phyloP scores from a whole-genome alignment of 169 alveolate genomes.

The Fabrea salina region DNA sequence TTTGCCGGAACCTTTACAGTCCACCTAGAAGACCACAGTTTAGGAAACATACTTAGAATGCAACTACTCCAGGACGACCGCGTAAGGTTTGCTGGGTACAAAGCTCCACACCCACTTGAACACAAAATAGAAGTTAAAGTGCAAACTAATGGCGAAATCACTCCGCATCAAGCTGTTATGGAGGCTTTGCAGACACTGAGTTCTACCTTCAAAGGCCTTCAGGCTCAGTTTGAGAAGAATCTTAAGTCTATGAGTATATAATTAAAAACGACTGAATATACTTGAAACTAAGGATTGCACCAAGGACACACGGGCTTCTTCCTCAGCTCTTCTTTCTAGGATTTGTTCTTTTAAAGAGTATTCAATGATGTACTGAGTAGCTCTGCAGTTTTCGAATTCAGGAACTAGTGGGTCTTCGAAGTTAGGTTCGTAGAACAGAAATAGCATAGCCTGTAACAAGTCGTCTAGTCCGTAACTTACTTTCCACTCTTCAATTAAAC shows the following conservation, averaged over 20 bases:
- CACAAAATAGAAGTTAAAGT: constrained; percentile 59
- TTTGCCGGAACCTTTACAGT: constrained; percentile 87
- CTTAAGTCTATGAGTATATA: constrained; percentile 7
- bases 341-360: no score
- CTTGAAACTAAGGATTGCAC: no score
- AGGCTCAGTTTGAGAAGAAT: constrained; percentile 12
- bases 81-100: constrained; percentile 90
- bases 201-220: constrained; percentile 16
- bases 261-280: no score
- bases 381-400: no score
- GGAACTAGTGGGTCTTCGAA: no score
- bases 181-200: constrained; percentile 27
- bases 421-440: no score
- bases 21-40: constrained; percentile 90
- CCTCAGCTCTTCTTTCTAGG: no score
- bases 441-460: no score
- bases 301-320: no score
- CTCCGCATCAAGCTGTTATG: constrained; percentile 54
- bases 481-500: no score
- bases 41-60: constrained; percentile 87
- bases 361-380: no score
- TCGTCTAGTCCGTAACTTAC: no score
- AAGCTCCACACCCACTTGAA: constrained; percentile 92
- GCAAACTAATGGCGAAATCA: constrained; percentile 35
- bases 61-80: constrained; percentile 83